Evolutionary conservation across 208 protist genomes (phyloP).

Genomic region (Acanthamoeba polyphaga): DNA sequence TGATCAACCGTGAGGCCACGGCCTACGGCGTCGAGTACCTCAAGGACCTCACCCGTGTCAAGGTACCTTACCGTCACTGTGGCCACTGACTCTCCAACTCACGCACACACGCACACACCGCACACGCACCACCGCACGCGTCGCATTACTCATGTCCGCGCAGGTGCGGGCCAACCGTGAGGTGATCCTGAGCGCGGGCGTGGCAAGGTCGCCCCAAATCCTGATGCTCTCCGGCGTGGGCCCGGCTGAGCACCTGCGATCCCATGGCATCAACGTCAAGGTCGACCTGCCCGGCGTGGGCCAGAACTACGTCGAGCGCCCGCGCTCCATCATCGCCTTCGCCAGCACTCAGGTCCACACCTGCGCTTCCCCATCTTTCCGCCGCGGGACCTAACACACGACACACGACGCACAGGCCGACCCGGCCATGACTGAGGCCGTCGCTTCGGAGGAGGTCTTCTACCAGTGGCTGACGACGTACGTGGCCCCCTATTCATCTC

Average conservation of each 20-base stretch:
- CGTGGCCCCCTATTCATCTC: background rate
- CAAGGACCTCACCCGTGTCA: background rate
- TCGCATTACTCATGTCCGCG: background rate
- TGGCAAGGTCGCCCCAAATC: constrained; percentile 84
- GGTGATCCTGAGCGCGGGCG: constrained; percentile 85
- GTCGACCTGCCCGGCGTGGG: constrained; percentile 83
- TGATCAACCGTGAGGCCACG: background rate
- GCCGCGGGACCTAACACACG: background rate
- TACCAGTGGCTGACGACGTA: constrained; percentile 2
- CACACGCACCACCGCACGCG: background rate
- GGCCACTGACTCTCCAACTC: no score
- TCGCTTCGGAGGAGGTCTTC: background rate
- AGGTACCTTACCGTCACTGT: background rate
- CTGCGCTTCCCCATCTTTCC: background rate
- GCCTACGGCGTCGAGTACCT: constrained; percentile 44
- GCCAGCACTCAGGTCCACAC: background rate
- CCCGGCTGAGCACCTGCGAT: constrained; percentile 49
- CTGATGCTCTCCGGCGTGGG: constrained; percentile 87
- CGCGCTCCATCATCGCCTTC: constrained; percentile 44
- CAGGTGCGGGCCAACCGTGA: constrained; percentile 47
- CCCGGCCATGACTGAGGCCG: background rate
- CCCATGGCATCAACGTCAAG: constrained; percentile 51
- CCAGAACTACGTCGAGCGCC: constrained; percentile 88
- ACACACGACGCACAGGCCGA: background rate
- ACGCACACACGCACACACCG: background rate